phyloP scores from a whole-genome alignment of 306 rosid species.

The Adenanthera pavonina region DNA sequence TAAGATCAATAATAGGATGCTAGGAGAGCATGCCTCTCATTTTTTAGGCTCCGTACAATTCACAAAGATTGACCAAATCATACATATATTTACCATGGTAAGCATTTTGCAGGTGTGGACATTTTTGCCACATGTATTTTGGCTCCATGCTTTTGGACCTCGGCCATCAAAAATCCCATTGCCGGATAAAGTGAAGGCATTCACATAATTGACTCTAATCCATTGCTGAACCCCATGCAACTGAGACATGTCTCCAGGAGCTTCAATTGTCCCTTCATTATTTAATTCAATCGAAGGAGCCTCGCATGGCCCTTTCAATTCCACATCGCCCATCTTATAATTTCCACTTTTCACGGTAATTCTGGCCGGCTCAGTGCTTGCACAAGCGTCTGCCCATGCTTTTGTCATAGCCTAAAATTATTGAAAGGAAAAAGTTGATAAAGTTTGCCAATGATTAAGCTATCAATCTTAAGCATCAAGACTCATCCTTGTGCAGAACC shows the following conservation, averaged over 20 bases:
- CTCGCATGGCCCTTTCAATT: slow-evolving; percentile 49
- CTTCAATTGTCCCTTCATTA: slow-evolving; percentile 41
- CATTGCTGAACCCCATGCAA: slow-evolving; percentile 33
- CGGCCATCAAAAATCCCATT: slow-evolving; percentile 54
- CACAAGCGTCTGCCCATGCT: slow-evolving; percentile 59
- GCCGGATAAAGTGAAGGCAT: slow-evolving; percentile 37
- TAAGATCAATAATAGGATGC: too few relatives aligned
- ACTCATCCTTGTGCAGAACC: not conserved
- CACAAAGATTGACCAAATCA: too few relatives aligned
- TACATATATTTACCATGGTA: slow-evolving; percentile 35
- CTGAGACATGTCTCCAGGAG: slow-evolving; percentile 21
- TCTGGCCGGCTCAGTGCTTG: not conserved
- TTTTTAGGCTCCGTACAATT: too few relatives aligned
- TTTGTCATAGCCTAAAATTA: slow-evolving; percentile 33
- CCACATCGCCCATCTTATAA: slow-evolving; percentile 5
- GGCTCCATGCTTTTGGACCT: slow-evolving; percentile 27
- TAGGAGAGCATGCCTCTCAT: too few relatives aligned
- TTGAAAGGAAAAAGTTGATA: not conserved
- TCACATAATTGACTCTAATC: slow-evolving; percentile 36
- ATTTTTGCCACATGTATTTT: not conserved
- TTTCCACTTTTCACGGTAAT: slow-evolving; percentile 31
- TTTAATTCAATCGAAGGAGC: slow-evolving; percentile 37
- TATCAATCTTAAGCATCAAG: not conserved
- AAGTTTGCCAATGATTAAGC: not conserved
- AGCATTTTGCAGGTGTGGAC: slow-evolving; percentile 27